Percentiles rank a stretch among this genome's conserved stretches.
phyloP scores from a whole-genome alignment of 2,329 filamentous ascomycete species.

The Exophiala oligosperma region DNA sequence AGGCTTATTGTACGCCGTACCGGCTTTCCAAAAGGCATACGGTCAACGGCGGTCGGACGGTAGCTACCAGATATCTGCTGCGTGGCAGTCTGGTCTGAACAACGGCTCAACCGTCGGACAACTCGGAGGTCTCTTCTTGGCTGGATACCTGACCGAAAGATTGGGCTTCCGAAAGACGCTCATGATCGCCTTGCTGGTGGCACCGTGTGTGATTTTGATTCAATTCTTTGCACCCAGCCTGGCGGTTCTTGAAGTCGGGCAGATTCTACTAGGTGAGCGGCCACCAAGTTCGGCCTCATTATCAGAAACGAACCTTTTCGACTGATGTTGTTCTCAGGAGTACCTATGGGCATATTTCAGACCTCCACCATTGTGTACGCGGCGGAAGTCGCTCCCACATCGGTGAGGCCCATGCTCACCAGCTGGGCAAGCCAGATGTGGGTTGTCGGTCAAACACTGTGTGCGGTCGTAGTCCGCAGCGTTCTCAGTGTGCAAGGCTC shows the following conservation, averaged over 20 bases:
- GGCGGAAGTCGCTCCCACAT: constrained; percentile 63
- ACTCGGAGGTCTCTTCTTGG: constrained; percentile 33
- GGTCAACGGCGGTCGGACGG: constrained; percentile 35
- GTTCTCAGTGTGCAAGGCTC: constrained; percentile 5
- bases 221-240: constrained; percentile 51
- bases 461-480: constrained; percentile 15
- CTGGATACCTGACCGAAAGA: constrained; percentile 31
- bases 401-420: constrained; percentile 61
- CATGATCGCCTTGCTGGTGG: constrained; percentile 41
- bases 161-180: constrained; percentile 48
- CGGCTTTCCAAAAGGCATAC: constrained; percentile 43
- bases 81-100: constrained; percentile 35
- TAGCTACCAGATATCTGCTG: constrained; percentile 30
- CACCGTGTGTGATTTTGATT: constrained; percentile 51
- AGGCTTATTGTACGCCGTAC: constrained; percentile 70
- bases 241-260: constrained; percentile 45
- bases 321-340: constrained; percentile 25
- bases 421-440: constrained; percentile 56
- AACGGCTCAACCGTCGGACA: constrained; percentile 31
- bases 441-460: constrained; percentile 56
- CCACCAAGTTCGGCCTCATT: neutral
- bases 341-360: constrained; percentile 54
- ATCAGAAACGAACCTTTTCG: too few species aligned
- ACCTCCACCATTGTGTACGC: constrained; percentile 60
- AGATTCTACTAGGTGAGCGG: constrained; percentile 39